phyloP scores from a whole-genome alignment of 1,284 basidiomycete genomes.

The Microbotryomycetes sp. region DNA sequence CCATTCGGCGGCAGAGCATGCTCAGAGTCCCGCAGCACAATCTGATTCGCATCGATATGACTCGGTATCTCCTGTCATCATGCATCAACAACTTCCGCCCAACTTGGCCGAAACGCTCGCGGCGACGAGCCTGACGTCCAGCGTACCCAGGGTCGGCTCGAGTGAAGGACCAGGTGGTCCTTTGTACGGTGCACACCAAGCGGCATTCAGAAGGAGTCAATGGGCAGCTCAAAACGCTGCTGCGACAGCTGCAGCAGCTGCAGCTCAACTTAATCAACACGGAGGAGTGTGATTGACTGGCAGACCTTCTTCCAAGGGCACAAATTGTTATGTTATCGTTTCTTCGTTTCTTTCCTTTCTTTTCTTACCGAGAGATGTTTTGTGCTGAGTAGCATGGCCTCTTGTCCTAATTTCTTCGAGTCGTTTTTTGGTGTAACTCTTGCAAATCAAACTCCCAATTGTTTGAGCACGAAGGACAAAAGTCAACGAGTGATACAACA shows the following conservation, averaged over 20 bases:
- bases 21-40: not conserved
- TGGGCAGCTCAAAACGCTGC: not conserved
- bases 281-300: too few relatives aligned
- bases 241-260: not conserved
- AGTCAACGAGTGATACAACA: not conserved
- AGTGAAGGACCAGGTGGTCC: not conserved
- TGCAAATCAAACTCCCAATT: too few relatives aligned
- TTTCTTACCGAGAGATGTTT: not conserved
- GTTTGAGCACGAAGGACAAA: too few relatives aligned
- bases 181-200: not conserved
- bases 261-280: too few relatives aligned
- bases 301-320: too few relatives aligned
- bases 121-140: too few relatives aligned
- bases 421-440: too few relatives aligned
- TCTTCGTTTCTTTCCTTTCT: not conserved
- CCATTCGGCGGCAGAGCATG: not conserved
- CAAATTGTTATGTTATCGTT: too few relatives aligned
- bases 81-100: slow-evolving; percentile 13
- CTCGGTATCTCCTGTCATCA: slow-evolving; percentile 22
- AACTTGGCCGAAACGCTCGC: not conserved
- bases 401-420: not conserved
- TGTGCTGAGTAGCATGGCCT: not conserved
- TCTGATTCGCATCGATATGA: not conserved
- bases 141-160: too few relatives aligned
- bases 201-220: not conserved